Evolutionary conservation across 495 filamentous ascomycete genomes (phyloP).

Genomic region (Aspergillus kassunensis): DNA sequence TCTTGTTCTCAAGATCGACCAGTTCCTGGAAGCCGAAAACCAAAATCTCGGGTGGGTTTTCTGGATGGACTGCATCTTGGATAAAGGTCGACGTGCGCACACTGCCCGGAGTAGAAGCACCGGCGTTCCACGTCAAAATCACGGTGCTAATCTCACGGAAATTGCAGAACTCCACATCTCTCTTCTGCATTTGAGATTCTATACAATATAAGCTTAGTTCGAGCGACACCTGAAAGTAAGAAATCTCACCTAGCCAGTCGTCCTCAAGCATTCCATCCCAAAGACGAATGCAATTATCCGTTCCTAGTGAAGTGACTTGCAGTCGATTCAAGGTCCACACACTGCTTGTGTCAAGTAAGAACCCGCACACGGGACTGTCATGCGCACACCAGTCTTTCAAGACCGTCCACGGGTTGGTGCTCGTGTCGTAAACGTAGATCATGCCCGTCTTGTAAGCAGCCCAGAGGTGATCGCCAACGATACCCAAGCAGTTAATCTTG

Average conservation of each 20-base stretch:
- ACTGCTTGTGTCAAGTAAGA: slow-evolving; percentile 75
- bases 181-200: slow-evolving; percentile 80
- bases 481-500: slow-evolving; percentile 86
- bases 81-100: slow-evolving; percentile 76
- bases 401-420: slow-evolving; percentile 74
- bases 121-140: slow-evolving; percentile 94
- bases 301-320: slow-evolving; percentile 85
- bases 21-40: slow-evolving; percentile 98
- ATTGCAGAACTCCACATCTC: slow-evolving; percentile 74
- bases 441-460: slow-evolving; percentile 94
- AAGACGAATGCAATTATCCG: slow-evolving; percentile 75
- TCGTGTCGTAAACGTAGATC: slow-evolving; percentile 88
- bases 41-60: slow-evolving; percentile 79
- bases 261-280: slow-evolving; percentile 95
- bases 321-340: slow-evolving; percentile 81
- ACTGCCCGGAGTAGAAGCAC: slow-evolving; percentile 80
- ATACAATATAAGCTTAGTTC: slow-evolving; percentile 27
- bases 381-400: slow-evolving; percentile 95
- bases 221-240: neutral
- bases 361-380: slow-evolving; percentile 69
- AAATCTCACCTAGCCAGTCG: slow-evolving; percentile 74
- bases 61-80: slow-evolving; percentile 62
- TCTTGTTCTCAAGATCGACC: slow-evolving; percentile 95
- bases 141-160: slow-evolving; percentile 76
- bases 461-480: slow-evolving; percentile 85